Base-by-base conservation (phyloP, 768 basidiomycete genomes). In the Exidia glandulosa region DNA sequence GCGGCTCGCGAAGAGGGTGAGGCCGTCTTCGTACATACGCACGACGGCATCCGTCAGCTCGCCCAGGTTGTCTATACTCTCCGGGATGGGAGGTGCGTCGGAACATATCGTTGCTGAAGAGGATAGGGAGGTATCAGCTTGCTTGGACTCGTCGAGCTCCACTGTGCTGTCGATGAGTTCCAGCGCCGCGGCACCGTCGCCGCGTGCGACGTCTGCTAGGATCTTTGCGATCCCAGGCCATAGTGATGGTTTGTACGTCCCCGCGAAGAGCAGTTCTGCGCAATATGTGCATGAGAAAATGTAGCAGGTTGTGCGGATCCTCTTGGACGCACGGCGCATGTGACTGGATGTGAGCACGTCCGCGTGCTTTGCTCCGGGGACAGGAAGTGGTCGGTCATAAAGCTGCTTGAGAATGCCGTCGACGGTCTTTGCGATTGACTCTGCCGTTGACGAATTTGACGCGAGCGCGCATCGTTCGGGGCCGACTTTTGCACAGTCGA, bases 101-200 rank as follows among this genome's bases (percentile, higher is more conserved):
- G 69, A 66, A 63, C 71, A 72, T 2, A 70, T 68, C 2, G 72
- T 70, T 0, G 68, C 71, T n/a, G 62, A 60, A 12, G 70, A 68
- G 32, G 63, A 63, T 34, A 67, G 59, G 32, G 68, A 66, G 1
- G 61, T 60, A 12, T 57, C 33, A 27, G 65, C 61, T 37, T 59
- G 57, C 10, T 41, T 45, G 13, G 66, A 60, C 4, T 32, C 41
- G 33, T 64, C 59, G 23, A 64, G 60, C 36, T 64, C 63, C 37
- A 67, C 32, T 5, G 58, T 59, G 7, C 23, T 63, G 12, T 63
- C 32, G 27, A 56, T 50, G 56, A 70, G n/a, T n/a, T n/a, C 63
- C 29, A 72, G 55, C 10, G 72, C 57, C 1, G 59, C 61, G 1
- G 66, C 61, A 31, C 64, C 69, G 56, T 72, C 60, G 25, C 70